Percentiles rank a stretch among this genome's conserved stretches.
phyloP scores from a whole-genome alignment of 257 asterid species.

The Solanum megistacrolobum region DNA sequence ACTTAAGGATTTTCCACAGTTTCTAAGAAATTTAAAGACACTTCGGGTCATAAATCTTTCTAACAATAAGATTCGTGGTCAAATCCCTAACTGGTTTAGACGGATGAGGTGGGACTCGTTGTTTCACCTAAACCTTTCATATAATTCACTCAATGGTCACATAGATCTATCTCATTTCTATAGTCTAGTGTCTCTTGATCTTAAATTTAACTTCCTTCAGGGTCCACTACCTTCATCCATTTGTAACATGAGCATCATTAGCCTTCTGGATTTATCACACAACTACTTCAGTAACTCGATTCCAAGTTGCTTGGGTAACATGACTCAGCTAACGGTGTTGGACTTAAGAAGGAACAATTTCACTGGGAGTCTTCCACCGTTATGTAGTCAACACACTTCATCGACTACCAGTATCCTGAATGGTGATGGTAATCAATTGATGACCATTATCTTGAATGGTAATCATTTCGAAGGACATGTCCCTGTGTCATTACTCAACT shows the following conservation, averaged over 20 bases:
- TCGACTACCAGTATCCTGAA: not conserved
- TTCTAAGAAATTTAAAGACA: not conserved
- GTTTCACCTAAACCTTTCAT: not conserved
- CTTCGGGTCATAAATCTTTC: not conserved
- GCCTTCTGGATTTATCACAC: not conserved
- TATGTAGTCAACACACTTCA: not conserved
- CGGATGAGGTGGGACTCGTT: not conserved
- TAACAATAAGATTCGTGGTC: not conserved
- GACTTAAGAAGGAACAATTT: not conserved
- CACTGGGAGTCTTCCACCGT: not conserved
- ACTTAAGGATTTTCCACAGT: not conserved
- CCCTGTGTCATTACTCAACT: not conserved
- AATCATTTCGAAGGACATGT: not conserved
- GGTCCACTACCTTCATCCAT: not conserved
- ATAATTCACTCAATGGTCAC: not conserved
- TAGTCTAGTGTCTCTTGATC: not conserved
- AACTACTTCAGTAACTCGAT: not conserved
- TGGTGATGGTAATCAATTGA: not conserved
- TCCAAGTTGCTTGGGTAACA: not conserved
- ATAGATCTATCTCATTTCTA: not conserved
- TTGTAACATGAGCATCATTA: not conserved
- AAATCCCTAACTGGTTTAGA: conserved; percentile 1
- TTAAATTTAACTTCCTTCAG: not conserved
- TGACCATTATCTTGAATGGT: not conserved
- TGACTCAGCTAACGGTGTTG: not conserved